A percentile compares a stretch with the other conserved stretches of the same genome.
Evolutionary conservation across 148 eudicot species (phyloP).

Genomic region (Polygonum aviculare): DNA sequence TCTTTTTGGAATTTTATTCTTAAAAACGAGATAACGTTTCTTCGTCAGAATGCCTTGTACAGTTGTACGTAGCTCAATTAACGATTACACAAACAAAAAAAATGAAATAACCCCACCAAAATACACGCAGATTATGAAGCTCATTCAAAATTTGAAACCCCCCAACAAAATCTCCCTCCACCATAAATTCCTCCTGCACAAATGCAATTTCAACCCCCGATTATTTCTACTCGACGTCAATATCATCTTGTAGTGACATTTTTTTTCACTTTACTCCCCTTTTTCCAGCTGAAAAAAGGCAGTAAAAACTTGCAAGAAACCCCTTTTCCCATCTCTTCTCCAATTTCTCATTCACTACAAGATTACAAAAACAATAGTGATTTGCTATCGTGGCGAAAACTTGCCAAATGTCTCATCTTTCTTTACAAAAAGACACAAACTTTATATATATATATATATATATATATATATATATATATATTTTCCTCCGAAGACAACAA

Average conservation of each 20-base stretch:
- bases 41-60: not conserved
- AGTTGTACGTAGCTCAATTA: not conserved
- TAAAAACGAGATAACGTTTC: no score
- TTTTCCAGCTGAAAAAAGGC: not conserved
- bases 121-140: not conserved
- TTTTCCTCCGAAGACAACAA: not conserved
- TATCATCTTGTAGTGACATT: not conserved
- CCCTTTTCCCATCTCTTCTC: not conserved
- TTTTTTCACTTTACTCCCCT: not conserved
- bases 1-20: no score
- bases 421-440: slow-evolving; percentile 5
- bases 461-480: not conserved
- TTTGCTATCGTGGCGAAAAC: not conserved
- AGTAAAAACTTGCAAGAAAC: not conserved
- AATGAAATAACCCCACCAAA: not conserved
- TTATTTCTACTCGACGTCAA: not conserved
- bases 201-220: not conserved
- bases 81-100: not conserved
- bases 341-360: not conserved
- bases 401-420: not conserved
- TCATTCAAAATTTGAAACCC: not conserved
- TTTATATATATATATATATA: not conserved
- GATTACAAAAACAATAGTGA: not conserved
- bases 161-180: not conserved
- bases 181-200: not conserved